Conservation (phyloP, 345 rosid genomes). For the Crucihimalaya himalaica region DNA sequence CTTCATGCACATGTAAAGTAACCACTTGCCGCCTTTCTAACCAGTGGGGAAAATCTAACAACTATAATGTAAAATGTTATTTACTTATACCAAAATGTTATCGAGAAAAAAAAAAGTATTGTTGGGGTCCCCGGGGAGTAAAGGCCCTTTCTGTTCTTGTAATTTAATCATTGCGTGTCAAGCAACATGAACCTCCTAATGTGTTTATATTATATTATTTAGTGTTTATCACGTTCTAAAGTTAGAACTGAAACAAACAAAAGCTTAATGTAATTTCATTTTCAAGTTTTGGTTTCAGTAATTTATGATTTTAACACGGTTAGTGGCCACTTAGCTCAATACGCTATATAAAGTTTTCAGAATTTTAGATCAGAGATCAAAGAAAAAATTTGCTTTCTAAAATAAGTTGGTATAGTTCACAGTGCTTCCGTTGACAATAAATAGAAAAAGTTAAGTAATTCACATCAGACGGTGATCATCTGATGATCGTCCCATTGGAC, state of each 20-base stretch:
- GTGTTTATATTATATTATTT: slow-evolving; percentile 2
- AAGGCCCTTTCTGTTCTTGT: slow-evolving; percentile 29
- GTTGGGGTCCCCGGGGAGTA: slow-evolving; percentile 17
- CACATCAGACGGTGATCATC: slow-evolving; percentile 10
- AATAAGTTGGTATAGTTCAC: not conserved
- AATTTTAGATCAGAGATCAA: not conserved
- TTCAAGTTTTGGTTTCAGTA: not conserved
- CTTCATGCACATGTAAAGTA: slow-evolving; percentile 21
- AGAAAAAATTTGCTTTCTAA: not conserved
- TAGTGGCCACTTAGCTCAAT: not conserved
- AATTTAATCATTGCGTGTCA: slow-evolving; percentile 37
- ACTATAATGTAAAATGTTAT: not conserved
- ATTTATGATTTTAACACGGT: not conserved
- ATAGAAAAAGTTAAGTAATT: not conserved
- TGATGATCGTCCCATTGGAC: slow-evolving; percentile 7
- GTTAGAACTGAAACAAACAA: not conserved
- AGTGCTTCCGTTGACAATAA: not conserved
- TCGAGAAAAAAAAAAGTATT: not conserved
- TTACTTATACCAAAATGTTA: not conserved
- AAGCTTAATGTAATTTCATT: not conserved
- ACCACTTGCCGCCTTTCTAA: slow-evolving; percentile 29
- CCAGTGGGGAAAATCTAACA: not conserved
- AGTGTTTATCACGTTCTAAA: not conserved
- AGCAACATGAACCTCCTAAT: slow-evolving; percentile 37
- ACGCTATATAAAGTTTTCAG: not conserved